Percentiles rank a stretch among this genome's conserved stretches.
Conservation (phyloP, 148 eudicot species). For the Spergularia bocconei region DNA sequence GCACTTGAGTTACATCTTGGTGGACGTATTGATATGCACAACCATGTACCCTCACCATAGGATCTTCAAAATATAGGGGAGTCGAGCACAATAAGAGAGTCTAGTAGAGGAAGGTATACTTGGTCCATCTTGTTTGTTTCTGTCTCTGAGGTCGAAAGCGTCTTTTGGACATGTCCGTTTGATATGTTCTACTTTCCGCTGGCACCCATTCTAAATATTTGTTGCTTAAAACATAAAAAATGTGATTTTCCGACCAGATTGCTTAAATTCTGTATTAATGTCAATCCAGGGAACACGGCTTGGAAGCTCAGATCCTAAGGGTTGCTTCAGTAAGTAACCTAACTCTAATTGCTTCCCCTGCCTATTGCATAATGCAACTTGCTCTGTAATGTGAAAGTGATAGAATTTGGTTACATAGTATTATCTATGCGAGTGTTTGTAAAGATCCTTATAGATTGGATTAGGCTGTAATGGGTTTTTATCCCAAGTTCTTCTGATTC, state of each 20-base stretch:
- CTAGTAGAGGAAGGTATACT: neutral
- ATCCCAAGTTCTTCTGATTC: too few species aligned
- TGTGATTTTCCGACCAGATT: neutral
- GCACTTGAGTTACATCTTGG: neutral
- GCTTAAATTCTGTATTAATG: neutral
- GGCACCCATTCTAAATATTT: neutral
- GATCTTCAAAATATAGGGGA: neutral
- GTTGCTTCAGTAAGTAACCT: slow-evolving; percentile 82
- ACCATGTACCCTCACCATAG: neutral
- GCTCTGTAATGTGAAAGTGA: too few species aligned
- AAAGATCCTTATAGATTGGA: too few species aligned
- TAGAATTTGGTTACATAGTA: too few species aligned
- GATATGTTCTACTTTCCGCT: too few species aligned
- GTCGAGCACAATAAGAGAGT: neutral
- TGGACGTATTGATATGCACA: neutral
- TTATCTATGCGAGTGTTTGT: too few species aligned
- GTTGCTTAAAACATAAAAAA: neutral
- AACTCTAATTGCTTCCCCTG: neutral
- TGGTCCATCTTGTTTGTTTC: neutral
- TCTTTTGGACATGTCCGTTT: too few species aligned
- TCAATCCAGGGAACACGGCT: slow-evolving; percentile 87
- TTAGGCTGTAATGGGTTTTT: too few species aligned
- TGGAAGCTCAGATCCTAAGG: slow-evolving; percentile 99
- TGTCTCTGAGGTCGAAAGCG: neutral
- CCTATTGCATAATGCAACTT: slow-evolving; percentile 9